Evolutionary conservation across 129 eudicot genomes (phyloP).

Genomic region (Rutidosis leptorrhynchoides): DNA sequence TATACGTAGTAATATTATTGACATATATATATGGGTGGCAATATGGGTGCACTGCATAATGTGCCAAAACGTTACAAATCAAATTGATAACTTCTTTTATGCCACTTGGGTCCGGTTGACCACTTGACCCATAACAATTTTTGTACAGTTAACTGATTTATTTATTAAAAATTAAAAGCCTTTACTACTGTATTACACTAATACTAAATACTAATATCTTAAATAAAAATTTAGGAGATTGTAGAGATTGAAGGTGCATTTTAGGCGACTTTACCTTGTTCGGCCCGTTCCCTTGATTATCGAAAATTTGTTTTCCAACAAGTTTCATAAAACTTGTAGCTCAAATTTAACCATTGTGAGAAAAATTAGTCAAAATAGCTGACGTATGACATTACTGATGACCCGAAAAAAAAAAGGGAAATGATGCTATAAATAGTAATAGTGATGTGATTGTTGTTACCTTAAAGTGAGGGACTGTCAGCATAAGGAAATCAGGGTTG

Average conservation of each 20-base stretch:
- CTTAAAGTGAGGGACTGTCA: constrained; percentile 76
- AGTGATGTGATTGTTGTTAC: constrained; percentile 35
- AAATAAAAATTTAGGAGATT: no score
- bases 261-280: no score
- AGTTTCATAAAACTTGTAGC: background rate
- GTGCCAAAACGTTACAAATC: background rate
- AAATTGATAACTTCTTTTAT: no score
- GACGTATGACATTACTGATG: constrained; percentile 14
- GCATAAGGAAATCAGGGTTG: constrained; percentile 67
- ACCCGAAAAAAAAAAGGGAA: constrained; percentile 15
- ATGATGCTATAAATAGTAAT: constrained; percentile 11
- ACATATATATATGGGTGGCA: background rate
- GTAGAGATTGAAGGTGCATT: no score
- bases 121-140: background rate
- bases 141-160: no score
- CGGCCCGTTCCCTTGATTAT: no score
- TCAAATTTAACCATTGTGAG: background rate
- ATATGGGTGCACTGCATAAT: background rate
- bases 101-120: background rate
- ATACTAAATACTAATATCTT: no score
- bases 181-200: no score
- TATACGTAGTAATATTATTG: no score
- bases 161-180: no score
- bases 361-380: background rate
- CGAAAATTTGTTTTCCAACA: background rate